Evolutionary conservation across 208 protist genomes (phyloP).

Genomic region (Crithidia expoeki): DNA sequence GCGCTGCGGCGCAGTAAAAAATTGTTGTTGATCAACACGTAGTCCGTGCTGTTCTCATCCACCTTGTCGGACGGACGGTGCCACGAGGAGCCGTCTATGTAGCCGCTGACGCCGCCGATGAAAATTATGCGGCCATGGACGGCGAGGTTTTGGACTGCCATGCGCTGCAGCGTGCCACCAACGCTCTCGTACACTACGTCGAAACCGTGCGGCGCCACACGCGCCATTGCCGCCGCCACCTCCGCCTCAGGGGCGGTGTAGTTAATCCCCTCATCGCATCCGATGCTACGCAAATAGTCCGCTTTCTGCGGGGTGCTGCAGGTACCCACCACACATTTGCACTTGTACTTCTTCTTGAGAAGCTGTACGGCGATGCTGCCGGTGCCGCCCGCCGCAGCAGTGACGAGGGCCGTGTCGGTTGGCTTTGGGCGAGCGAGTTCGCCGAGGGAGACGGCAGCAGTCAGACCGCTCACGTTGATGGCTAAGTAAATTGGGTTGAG

Average conservation of each 20-base stretch:
- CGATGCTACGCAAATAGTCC: conserved; percentile 48
- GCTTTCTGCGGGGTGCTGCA: conserved; percentile 57
- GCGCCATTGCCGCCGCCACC: conserved; percentile 26
- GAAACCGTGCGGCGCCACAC: conserved; percentile 44
- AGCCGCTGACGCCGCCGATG: conserved; percentile 56
- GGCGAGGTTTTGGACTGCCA: conserved; percentile 41
- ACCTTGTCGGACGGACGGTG: neutral
- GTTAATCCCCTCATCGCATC: conserved; percentile 56
- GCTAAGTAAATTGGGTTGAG: conserved; percentile 33
- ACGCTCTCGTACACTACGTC: conserved; percentile 64
- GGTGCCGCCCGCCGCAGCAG: conserved; percentile 66
- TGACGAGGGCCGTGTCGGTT: conserved; percentile 49
- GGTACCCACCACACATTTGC: conserved; percentile 59
- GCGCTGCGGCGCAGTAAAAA: conserved; percentile 27
- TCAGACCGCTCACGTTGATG: conserved; percentile 41
- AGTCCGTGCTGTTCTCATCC: conserved; percentile 16
- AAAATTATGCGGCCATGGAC: conserved; percentile 38
- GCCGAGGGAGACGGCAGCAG: conserved; percentile 41
- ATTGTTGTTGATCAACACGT: conserved; percentile 11
- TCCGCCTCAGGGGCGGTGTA: conserved; percentile 45
- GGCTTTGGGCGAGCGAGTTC: conserved; percentile 33
- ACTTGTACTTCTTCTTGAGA: conserved; percentile 53
- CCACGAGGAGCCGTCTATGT: conserved; percentile 36
- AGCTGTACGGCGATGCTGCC: conserved; percentile 67
- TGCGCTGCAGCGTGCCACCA: conserved; percentile 41